Conservation (phyloP, 1,139 yeast species). For the Kazachstania sp. region DNA sequence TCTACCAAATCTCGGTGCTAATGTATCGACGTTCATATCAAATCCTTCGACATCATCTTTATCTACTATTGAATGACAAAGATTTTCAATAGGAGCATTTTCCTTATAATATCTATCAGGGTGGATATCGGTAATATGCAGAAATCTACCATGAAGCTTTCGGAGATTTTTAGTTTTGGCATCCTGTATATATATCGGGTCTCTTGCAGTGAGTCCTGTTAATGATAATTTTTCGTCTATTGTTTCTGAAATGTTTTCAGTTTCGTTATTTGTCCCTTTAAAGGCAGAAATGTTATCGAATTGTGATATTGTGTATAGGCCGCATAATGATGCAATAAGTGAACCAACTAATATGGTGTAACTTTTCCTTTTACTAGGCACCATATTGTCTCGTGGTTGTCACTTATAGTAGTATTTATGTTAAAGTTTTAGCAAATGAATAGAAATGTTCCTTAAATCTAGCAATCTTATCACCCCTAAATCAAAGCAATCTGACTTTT, state of each 20-base stretch:
- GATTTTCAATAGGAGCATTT: constrained; percentile 41
- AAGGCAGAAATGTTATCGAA: no score
- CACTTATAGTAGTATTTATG: no score
- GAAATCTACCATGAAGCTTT: constrained; percentile 55
- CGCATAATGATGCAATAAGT: not conserved
- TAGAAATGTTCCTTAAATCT: no score
- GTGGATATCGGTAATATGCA: constrained; percentile 80
- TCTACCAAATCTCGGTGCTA: constrained; percentile 64
- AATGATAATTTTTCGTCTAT: constrained; percentile 6
- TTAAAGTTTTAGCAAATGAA: no score
- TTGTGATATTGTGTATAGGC: not conserved
- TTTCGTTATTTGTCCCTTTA: no score
- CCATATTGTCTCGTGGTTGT: no score
- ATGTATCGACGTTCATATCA: not conserved
- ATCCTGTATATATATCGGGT: constrained; percentile 24
- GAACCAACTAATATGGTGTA: not conserved
- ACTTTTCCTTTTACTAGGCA: not conserved
- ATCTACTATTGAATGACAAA: constrained; percentile 46
- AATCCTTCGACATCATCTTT: not conserved
- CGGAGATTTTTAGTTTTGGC: constrained; percentile 15
- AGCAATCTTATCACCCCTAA: no score
- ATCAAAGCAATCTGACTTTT: no score
- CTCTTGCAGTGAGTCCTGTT: constrained; percentile 35
- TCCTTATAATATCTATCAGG: constrained; percentile 65
- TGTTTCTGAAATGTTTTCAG: not conserved